Conservation (phyloP, 1,284 basidiomycete genomes). For the Trametes sp. region DNA sequence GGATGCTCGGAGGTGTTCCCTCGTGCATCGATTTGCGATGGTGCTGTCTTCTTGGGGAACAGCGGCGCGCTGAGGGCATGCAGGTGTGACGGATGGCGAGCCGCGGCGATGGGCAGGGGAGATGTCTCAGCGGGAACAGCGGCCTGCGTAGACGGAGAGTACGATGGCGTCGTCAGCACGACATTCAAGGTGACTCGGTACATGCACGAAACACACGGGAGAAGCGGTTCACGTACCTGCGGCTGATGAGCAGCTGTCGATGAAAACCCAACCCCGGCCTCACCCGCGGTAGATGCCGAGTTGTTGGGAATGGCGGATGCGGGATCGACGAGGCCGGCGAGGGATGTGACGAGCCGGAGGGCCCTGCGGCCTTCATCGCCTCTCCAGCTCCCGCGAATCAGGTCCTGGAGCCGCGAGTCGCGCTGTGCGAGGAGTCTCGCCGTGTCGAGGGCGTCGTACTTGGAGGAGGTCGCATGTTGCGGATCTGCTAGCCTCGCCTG, state of each 20-base stretch:
- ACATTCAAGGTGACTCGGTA: too few species aligned
- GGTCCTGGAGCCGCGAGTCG: constrained; percentile 44
- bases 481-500: constrained; percentile 33
- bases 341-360: constrained; percentile 44
- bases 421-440: constrained; percentile 45
- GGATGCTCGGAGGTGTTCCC: not conserved
- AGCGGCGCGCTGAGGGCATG: constrained; percentile 29
- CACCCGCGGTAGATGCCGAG: not conserved
- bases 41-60: constrained; percentile 14
- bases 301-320: not conserved
- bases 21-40: not conserved
- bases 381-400: constrained; percentile 42
- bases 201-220: too few species aligned
- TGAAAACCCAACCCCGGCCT: not conserved
- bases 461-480: constrained; percentile 31
- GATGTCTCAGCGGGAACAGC: constrained; percentile 26
- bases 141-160: constrained; percentile 7
- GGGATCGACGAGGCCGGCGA: constrained; percentile 38
- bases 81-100: constrained; percentile 51
- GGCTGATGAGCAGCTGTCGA: not conserved
- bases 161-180: not conserved
- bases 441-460: constrained; percentile 44
- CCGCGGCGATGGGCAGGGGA: constrained; percentile 56
- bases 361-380: constrained; percentile 40
- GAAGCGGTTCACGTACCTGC: not conserved